Conservation (phyloP, 2,329 filamentous ascomycete species). For the Coniochaeta prunicola region DNA sequence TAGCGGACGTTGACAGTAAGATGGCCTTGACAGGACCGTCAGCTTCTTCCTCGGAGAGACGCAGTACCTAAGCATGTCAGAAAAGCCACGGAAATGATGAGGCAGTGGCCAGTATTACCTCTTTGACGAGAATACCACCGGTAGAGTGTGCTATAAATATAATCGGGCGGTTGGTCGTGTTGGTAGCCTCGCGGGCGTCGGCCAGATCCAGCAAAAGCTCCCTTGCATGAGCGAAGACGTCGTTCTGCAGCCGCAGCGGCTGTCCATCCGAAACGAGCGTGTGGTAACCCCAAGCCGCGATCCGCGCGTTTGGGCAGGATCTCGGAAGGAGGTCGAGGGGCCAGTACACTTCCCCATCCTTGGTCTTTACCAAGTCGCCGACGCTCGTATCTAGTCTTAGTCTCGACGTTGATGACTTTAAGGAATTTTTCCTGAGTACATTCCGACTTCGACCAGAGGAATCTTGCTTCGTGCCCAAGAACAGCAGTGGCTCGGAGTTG, state of each 20-base stretch:
- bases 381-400: constrained; percentile 10
- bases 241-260: constrained; percentile 17
- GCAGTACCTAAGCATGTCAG: constrained; percentile 16
- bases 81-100: background rate
- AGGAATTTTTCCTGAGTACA: constrained; percentile 15
- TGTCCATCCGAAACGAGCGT: constrained; percentile 16
- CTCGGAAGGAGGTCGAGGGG: constrained; percentile 22
- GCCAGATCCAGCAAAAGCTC: constrained; percentile 20
- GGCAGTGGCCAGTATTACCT: constrained; percentile 12
- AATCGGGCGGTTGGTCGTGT: constrained; percentile 12
- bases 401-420: constrained; percentile 16
- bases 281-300: constrained; percentile 23
- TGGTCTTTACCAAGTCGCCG: background rate
- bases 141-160: constrained; percentile 22
- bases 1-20: constrained; percentile 16
- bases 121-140: constrained; percentile 23
- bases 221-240: constrained; percentile 20
- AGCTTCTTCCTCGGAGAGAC: constrained; percentile 17
- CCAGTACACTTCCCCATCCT: constrained; percentile 18
- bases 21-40: constrained; percentile 15
- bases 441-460: constrained; percentile 7
- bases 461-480: constrained; percentile 1
- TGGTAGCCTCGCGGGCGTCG: constrained; percentile 8
- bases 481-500: constrained; percentile 14
- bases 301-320: constrained; percentile 19